Conservation (phyloP, 192 early-diverging fungal species). For the Coemansia asiatica region DNA sequence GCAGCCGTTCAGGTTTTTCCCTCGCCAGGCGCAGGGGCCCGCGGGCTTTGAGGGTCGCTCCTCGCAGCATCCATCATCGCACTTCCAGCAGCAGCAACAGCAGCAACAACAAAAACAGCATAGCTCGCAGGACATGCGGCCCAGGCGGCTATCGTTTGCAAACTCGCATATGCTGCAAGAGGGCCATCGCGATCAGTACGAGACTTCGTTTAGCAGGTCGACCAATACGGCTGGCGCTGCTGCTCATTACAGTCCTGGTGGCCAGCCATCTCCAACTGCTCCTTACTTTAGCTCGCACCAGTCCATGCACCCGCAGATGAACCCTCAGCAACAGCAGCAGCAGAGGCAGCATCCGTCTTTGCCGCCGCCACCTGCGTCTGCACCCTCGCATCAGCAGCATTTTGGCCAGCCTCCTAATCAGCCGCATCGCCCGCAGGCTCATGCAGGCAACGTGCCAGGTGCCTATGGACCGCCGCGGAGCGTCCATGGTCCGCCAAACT, state of each 20-base stretch:
- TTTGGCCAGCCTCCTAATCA: conserved; percentile 13
- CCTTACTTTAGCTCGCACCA: conserved; percentile 23
- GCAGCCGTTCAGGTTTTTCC: conserved; percentile 26
- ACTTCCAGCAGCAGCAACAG: conserved; percentile 13
- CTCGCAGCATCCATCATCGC: background rate
- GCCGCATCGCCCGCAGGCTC: conserved; percentile 7
- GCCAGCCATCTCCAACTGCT: conserved; percentile 35
- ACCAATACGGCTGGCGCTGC: conserved; percentile 25
- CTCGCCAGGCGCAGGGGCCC: conserved; percentile 19
- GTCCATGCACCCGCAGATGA: conserved; percentile 17
- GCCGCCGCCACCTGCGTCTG: conserved; percentile 30
- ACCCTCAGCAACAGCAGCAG: conserved; percentile 13
- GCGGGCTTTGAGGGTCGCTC: background rate
- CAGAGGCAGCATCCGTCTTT: background rate
- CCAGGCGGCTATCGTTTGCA: conserved; percentile 43
- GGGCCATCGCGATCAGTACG: conserved; percentile 44
- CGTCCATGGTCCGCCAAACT: conserved; percentile 9
- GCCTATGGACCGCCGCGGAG: conserved; percentile 20
- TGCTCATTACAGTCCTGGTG: conserved; percentile 13
- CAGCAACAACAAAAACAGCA: conserved; percentile 16
- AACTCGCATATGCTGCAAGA: conserved; percentile 23
- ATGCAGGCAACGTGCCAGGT: background rate
- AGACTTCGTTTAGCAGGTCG: conserved; percentile 51
- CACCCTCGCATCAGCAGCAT: conserved; percentile 42
- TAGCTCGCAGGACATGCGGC: conserved; percentile 15